Evolutionary conservation across 1,284 basidiomycete genomes (phyloP), one percentile per base, ranked within the genome.

Genomic region (Apiotrichum montevideense): DNA sequence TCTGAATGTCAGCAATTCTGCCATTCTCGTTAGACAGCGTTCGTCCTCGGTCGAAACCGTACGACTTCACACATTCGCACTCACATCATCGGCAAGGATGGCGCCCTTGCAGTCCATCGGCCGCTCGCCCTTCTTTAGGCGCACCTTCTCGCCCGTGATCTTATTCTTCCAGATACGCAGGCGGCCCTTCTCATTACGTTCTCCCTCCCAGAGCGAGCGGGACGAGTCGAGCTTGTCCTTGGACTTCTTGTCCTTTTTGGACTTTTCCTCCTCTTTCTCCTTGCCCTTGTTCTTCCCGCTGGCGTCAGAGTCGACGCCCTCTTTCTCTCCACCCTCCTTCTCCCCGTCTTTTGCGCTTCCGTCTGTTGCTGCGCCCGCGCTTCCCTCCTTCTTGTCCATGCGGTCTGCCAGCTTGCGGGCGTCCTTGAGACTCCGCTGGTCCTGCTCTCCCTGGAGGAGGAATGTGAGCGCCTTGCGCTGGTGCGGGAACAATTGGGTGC

Each of bases 401-500:
- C 68, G 67, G 42, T 68, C 68, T 8, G 64, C 63, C 37, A 62
- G 58, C 52, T 70, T 70, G 46, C 66, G 63, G 7, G 72, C 71
- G 35, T 66, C 57, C 55, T 73, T 75, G 41, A 76, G 57, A 35
- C 66, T 64, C 14, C 67, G 63, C 43, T 61, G 65, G 54, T 78
- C 77, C 46, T 71, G 67, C 76, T 99, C 96, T 42, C 94, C 84
- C 67, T 95, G 90, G n/a, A 98, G 81, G 49, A 99, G 79, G 77
- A 99, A 99, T 0, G 94, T 92, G 29, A 99, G 81, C 29, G 94
- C 96, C 75, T 96, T 95, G 78, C 95, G 95, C 79, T 99, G 96
- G 79, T 99, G 96, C 14, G 93, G 89, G 75, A 98, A 98, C 7
- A 99, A 80, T 46, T 78, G 81, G n/a, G 96, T 96, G 39, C 85